Conservation (phyloP, 306 rosid species). For the Casuarina cunninghamiana region DNA sequence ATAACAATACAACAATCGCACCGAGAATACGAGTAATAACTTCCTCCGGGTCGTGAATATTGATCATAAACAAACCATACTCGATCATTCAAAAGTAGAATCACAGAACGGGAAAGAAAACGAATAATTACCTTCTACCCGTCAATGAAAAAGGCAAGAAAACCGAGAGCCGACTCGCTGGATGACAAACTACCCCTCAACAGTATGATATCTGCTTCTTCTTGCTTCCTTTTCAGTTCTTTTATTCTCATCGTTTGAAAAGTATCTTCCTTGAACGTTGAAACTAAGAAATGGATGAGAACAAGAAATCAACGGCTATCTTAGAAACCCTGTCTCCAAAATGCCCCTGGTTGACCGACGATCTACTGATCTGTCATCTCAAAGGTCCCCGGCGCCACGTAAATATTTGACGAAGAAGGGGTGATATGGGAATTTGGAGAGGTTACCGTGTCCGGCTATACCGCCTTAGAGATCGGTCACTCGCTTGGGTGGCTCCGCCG, state of each 20-base stretch:
- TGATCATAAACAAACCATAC: not conserved
- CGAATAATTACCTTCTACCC: not conserved
- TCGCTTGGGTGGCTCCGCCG: not conserved
- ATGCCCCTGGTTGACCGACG: not conserved
- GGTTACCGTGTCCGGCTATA: not conserved
- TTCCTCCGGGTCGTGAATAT: not conserved
- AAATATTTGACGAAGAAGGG: not conserved
- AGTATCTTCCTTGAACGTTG: not conserved
- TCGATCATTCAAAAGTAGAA: not conserved
- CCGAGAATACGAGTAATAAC: not conserved
- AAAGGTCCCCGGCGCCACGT: not conserved
- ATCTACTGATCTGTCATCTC: not conserved
- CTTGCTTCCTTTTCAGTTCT: not conserved
- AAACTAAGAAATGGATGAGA: not conserved
- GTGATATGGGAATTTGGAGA: too few relatives aligned
- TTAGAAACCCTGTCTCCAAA: not conserved
- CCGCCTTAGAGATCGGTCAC: not conserved
- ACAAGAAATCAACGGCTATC: not conserved
- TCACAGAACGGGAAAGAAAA: not conserved
- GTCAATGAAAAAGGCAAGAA: not conserved
- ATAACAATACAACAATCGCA: not conserved
- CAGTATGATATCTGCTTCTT: too few relatives aligned
- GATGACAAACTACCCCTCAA: not conserved
- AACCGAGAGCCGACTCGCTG: not conserved
- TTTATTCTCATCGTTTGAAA: not conserved